Evolutionary conservation across 805 yeast genomes (phyloP), one percentile per base, ranked within the genome.

Genomic region (Blastobotrys mokoenaii): DNA sequence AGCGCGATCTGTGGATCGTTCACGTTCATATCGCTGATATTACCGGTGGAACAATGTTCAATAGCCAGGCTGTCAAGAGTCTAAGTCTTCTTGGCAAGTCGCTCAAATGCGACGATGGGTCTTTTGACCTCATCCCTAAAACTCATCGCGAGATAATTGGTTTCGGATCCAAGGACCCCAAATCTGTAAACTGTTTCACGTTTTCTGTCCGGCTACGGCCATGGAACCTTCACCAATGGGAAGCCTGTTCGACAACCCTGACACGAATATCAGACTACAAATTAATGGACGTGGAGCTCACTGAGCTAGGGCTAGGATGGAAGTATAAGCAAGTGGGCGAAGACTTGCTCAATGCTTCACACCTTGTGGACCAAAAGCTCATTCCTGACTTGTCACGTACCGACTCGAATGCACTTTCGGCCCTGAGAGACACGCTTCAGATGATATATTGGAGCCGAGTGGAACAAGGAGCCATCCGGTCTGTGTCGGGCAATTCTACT

Each of bases 1-100:
- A 14, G n/a, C 16, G 36, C 10, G 43, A 49, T n/a, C 10, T 15
- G 3, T 38, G 43, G 45, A 37, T 39, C 2, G 11, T 51, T 9
- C 38, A 30, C 16, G 18, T 52, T 31, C 53, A 52, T 37, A 37
- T 52, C 12, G 52, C 51, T 7, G 51, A 47, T 34, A 11, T 46
- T 7, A 36, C 37, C 3, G 12, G 41, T 6, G 27, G 27, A 22
- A 22, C 27, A 5, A 36, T 17, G 20, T 30, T n/a, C 33, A 31
- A 10, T 25, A 29, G 9, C 29, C 18, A 25, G 20, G 22, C 15
- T n/a, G 4, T 22, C 15, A 30, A n/a, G 31, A 12, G 39, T 7
- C 25, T 22, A 8, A 22, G 27, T 22, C 27, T 22, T 22, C 27
- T 22, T 4, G 27, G 36, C 17, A 41, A 41, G 40, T 18, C 46